Conservation (phyloP, 1,284 basidiomycete genomes). For the Leccinum pallidistipes region DNA sequence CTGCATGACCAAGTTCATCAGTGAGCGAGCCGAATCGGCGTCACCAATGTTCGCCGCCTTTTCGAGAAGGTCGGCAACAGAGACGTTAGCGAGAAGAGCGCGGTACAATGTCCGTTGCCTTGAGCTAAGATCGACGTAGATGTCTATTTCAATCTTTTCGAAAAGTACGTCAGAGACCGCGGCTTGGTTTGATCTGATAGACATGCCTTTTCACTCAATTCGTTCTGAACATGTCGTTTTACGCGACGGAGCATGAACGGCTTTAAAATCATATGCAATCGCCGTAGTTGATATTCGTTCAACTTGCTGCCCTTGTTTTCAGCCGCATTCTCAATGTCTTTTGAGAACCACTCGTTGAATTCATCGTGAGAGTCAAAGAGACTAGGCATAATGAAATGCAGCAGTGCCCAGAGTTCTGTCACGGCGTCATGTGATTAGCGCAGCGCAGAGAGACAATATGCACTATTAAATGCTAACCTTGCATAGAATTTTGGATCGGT, state of each 20-base stretch:
- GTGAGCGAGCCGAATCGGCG: constrained; percentile 85
- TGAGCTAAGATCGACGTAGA: constrained; percentile 93
- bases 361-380: constrained; percentile 99
- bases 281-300: constrained; percentile 94
- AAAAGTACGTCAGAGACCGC: constrained; percentile 1
- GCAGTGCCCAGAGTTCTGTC: constrained; percentile 95
- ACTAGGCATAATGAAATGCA: constrained; percentile 99
- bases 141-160: constrained; percentile 90
- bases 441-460: neutral
- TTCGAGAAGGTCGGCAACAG: constrained; percentile 91
- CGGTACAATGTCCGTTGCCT: constrained; percentile 94
- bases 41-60: constrained; percentile 91
- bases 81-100: constrained; percentile 89
- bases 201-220: constrained; percentile 95
- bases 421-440: constrained; percentile 33
- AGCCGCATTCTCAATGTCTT: constrained; percentile 95
- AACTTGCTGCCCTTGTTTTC: constrained; percentile 90
- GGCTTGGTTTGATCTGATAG: neutral
- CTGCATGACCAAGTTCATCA: constrained; percentile 99
- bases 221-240: constrained; percentile 99
- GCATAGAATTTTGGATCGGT: constrained; percentile 99
- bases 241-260: constrained; percentile 99
- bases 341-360: constrained; percentile 99
- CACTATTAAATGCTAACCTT: constrained; percentile 58
- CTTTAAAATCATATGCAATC: constrained; percentile 98